Evolutionary conservation across 176 grass and related monocot species (phyloP).

Genomic region (Alopecurus myosuroides): DNA sequence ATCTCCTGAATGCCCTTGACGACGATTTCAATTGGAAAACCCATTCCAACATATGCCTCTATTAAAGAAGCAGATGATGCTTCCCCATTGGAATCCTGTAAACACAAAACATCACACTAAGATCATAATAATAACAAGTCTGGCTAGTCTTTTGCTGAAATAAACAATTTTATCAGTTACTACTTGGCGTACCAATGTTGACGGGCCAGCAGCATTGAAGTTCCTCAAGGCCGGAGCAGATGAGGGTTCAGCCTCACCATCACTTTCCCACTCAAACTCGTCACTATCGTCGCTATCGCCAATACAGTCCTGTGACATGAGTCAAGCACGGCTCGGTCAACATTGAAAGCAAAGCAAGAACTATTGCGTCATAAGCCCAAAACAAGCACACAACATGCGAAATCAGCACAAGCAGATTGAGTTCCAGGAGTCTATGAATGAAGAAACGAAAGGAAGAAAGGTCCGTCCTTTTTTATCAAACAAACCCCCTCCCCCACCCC

Average conservation of each 20-base stretch:
- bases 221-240: background rate
- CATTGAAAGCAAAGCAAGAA: no score
- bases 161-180: background rate
- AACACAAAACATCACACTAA: slow-evolving; percentile 15
- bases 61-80: slow-evolving; percentile 32
- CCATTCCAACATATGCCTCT: slow-evolving; percentile 44
- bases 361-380: background rate
- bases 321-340: background rate
- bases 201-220: slow-evolving; percentile 7
- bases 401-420: background rate
- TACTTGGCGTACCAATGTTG: slow-evolving; percentile 4
- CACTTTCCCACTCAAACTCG: slow-evolving; percentile 27
- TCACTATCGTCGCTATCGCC: slow-evolving; percentile 36
- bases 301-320: slow-evolving; percentile 30
- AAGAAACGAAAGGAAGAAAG: no score
- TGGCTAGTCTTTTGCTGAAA: background rate
- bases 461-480: background rate
- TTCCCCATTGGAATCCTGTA: slow-evolving; percentile 30
- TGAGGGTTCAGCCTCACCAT: slow-evolving; percentile 2
- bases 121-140: background rate
- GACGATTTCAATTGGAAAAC: slow-evolving; percentile 49
- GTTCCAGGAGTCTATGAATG: background rate
- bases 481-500: background rate
- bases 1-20: slow-evolving; percentile 42
- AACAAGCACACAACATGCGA: background rate